A percentile compares a stretch with the other conserved stretches of the same genome.
Conservation (phyloP, 179 eudicot species). For the Drosera spatulata region DNA sequence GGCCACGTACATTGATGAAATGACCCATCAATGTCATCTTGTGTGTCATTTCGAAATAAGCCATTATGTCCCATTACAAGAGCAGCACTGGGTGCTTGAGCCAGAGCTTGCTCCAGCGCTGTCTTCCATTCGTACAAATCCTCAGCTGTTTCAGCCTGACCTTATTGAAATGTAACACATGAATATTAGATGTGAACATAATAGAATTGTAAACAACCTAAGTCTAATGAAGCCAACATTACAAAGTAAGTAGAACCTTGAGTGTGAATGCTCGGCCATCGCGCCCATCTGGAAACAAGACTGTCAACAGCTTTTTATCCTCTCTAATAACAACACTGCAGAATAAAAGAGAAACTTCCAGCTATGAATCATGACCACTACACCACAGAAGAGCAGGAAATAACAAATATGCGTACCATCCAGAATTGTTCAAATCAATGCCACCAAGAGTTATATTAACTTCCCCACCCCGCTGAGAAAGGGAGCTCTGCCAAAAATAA, state of each 20-base stretch:
- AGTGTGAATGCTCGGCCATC: slow-evolving; percentile 99
- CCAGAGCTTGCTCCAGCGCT: slow-evolving; percentile 94
- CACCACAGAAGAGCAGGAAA: neutral
- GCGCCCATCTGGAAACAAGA: slow-evolving; percentile 96
- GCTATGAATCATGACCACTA: slow-evolving; percentile 9
- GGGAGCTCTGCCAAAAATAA: slow-evolving; percentile 49
- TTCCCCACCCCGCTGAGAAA: slow-evolving; percentile 92
- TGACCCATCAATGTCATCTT: slow-evolving; percentile 73
- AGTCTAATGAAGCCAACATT: neutral
- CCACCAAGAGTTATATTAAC: slow-evolving; percentile 96
- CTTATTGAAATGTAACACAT: slow-evolving; percentile 4
- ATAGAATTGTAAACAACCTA: neutral
- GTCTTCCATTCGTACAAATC: slow-evolving; percentile 98
- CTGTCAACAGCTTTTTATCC: slow-evolving; percentile 90
- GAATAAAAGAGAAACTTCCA: slow-evolving; percentile 8
- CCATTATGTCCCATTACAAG: slow-evolving; percentile 99
- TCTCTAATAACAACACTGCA: slow-evolving; percentile 96
- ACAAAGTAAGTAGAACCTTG: slow-evolving; percentile 38
- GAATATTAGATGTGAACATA: slow-evolving; percentile 1
- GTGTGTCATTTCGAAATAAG: slow-evolving; percentile 79
- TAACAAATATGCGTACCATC: slow-evolving; percentile 48
- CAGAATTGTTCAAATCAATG: slow-evolving; percentile 98
- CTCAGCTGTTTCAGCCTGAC: slow-evolving; percentile 91
- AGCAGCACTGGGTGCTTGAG: slow-evolving; percentile 99
- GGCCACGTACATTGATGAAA: slow-evolving; percentile 69